Base-by-base conservation (phyloP, 2,329 filamentous ascomycete genomes). In the Pezicula carpinea region DNA sequence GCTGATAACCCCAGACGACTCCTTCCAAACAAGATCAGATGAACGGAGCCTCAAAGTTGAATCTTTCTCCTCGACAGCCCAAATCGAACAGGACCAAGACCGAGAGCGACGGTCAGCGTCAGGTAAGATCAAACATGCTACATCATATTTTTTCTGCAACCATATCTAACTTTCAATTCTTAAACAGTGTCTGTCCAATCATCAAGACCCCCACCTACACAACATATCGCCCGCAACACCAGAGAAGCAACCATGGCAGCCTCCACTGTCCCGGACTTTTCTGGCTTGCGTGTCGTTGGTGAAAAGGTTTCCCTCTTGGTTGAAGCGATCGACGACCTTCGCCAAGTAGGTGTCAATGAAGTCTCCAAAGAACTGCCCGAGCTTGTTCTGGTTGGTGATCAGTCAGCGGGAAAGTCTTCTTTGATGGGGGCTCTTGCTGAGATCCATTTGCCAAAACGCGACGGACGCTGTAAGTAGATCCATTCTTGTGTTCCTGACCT, bases 371-470 rank as follows among this genome's bases (percentile, higher is more conserved):
- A 80, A 0, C 70, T 95, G 0, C 89, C 90, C 0, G 88, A 89
- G 55, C 81, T 95, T 8, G 86, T 92, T 5, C 79, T 95, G 0
- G 81, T 95, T 0, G 90, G 90, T 0, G 89, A 95, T 41, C 90
- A 96, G 59, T 87, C 81, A 0, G 85, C 89, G 0, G 91, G 90
- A 0, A 96, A 96, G 61, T 89, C 83, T 0, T 89, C 75, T 0
- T 61, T 79, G 0, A 75, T 77, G 43, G 82, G 82, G 11, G 82
- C 79, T 0, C 77, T 87, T 39, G 73, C 77, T 0, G 85, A 83
- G 4, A 83, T 93, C 19, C 82, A 82, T 17, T 78, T 92, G 0
- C 89, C 89, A 0, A 75, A 85, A 2, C 80, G 77, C 34, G 77
- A 79, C 4, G 85, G 84, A 0, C 87, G 85, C 0, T 95, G 90